These are phyloP conservation scores for Entelexis paramagnoliae DNA, from an alignment of 1,139 yeast species.

Conservation along the genomic window DNA sequence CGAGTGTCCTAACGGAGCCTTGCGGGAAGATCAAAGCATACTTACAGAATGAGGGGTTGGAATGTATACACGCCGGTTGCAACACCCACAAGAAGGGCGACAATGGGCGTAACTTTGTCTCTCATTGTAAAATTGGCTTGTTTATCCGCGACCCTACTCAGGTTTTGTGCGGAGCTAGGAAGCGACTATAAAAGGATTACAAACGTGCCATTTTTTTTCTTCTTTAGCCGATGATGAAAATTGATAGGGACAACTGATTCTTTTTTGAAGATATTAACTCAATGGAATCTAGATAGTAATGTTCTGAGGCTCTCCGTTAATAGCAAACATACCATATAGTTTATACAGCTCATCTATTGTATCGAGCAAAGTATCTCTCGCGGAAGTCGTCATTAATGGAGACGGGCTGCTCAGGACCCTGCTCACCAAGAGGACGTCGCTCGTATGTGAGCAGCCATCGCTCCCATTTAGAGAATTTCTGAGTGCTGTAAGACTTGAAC, in stretches of 20 bases:
- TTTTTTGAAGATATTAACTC: constrained; percentile 24
- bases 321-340: neutral
- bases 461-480: constrained; percentile 84
- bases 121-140: constrained; percentile 10
- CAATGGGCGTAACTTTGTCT: constrained; percentile 22
- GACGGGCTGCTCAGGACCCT: constrained; percentile 48
- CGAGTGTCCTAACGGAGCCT: too few relatives aligned
- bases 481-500: constrained; percentile 65
- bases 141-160: neutral
- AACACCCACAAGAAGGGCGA: constrained; percentile 36
- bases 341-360: neutral
- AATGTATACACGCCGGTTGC: constrained; percentile 23
- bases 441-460: constrained; percentile 73
- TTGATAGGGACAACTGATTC: constrained; percentile 34
- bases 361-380: constrained; percentile 52
- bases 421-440: constrained; percentile 48
- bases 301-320: constrained; percentile 24
- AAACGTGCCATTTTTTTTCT: neutral
- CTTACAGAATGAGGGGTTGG: constrained; percentile 25
- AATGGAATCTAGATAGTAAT: constrained; percentile 30
- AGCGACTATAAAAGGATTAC: neutral
- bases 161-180: neutral
- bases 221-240: constrained; percentile 28
- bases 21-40: neutral
- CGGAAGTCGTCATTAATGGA: constrained; percentile 48